Conservation (phyloP, 108 stramenopile genomes). For the Tribonema minus region DNA sequence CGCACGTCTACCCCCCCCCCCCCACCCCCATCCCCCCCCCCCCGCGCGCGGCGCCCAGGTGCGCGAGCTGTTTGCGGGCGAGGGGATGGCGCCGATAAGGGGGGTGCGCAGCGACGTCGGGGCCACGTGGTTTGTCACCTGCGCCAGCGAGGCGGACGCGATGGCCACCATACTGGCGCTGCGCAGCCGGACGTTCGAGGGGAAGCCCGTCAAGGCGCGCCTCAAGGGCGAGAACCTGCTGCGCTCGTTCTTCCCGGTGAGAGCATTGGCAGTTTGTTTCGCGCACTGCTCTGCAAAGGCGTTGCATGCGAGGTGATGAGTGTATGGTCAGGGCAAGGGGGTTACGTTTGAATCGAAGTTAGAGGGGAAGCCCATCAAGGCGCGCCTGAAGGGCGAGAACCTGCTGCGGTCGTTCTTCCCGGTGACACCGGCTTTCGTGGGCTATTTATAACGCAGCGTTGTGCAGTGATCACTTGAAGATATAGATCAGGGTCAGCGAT, state of each 20-base stretch:
- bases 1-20: neutral
- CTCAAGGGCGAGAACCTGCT: constrained; percentile 58
- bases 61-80: constrained; percentile 45
- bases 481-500: too few relatives aligned
- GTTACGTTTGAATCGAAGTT: too few relatives aligned
- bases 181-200: constrained; percentile 52
- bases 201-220: constrained; percentile 56
- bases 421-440: too few relatives aligned
- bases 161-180: constrained; percentile 53
- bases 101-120: constrained; percentile 58
- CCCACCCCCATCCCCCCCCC: neutral
- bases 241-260: constrained; percentile 52
- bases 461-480: too few relatives aligned
- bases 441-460: too few relatives aligned
- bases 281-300: neutral
- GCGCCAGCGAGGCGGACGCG: constrained; percentile 58
- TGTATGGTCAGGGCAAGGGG: too few relatives aligned
- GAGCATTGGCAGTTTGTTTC: too few relatives aligned
- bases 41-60: neutral
- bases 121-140: constrained; percentile 60
- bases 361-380: constrained; percentile 56
- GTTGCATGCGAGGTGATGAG: too few relatives aligned
- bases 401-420: constrained; percentile 53
- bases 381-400: constrained; percentile 58
- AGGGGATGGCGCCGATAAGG: constrained; percentile 39